Conservation (phyloP, 371 early-diverging fungal genomes). For the Massospora cicadina region DNA sequence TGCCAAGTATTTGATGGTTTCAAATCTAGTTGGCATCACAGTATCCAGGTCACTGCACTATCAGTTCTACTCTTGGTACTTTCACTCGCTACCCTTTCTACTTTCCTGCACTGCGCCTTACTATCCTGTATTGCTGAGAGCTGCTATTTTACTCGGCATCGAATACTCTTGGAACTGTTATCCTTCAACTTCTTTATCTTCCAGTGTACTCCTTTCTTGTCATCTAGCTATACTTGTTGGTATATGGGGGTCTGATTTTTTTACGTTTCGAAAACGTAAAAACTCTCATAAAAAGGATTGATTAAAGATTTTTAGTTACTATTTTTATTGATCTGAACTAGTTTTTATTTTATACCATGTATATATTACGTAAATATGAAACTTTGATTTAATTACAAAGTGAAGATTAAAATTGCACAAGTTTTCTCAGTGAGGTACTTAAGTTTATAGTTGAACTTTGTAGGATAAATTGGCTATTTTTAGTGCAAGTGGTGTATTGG, state of each 20-base stretch:
- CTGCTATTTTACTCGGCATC: conserved; percentile 15
- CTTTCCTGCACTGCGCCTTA: conserved; percentile 26
- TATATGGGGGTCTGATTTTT: not conserved
- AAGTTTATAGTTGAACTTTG: no score
- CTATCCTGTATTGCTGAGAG: conserved; percentile 3
- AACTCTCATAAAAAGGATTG: not conserved
- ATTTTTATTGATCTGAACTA: no score
- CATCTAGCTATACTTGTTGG: conserved; percentile 26
- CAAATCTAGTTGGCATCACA: conserved; percentile 69
- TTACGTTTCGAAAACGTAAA: not conserved
- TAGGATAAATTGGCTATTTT: no score
- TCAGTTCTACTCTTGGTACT: conserved; percentile 93
- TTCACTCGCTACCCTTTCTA: conserved; percentile 63
- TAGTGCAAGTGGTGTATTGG: no score
- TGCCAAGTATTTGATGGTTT: conserved; percentile 47
- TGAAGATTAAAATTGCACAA: no score
- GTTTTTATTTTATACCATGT: no score
- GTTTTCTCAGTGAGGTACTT: no score
- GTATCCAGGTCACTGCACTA: conserved; percentile 83
- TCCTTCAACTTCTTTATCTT: conserved; percentile 40
- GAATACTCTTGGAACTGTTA: conserved; percentile 66
- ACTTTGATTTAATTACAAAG: no score
- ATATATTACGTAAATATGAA: no score
- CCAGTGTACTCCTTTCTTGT: conserved; percentile 24
- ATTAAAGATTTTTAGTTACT: no score